A percentile compares a stretch with the other conserved stretches of the same genome.
phyloP scores from a whole-genome alignment of 2,329 filamentous ascomycete genomes.

The Tolypocladium inflatum region DNA sequence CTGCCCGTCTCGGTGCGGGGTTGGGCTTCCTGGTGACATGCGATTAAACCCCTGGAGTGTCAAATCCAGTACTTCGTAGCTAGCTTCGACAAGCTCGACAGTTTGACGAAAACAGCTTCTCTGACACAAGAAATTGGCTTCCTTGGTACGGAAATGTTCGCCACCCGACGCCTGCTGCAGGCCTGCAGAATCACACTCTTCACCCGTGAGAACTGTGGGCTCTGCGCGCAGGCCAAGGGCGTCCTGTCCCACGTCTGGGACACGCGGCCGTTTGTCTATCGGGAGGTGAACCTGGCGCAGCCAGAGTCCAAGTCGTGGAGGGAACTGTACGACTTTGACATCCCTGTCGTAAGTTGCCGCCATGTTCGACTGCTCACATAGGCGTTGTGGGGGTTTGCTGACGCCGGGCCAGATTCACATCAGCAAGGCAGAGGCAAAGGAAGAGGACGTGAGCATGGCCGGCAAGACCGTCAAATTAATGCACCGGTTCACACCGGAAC shows the following conservation, averaged over 20 bases:
- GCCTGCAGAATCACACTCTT: conserved; percentile 64
- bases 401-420: conserved; percentile 45
- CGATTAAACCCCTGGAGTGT: neutral
- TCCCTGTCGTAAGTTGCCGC: conserved; percentile 55
- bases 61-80: neutral
- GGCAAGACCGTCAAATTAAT: conserved; percentile 61
- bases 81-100: neutral
- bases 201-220: conserved; percentile 59
- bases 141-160: conserved; percentile 32
- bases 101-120: neutral
- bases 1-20: conserved; percentile 24
- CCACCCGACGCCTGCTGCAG: conserved; percentile 39
- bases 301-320: conserved; percentile 56
- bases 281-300: conserved; percentile 61
- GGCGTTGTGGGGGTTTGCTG: neutral
- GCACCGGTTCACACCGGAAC: conserved; percentile 62
- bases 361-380: no score
- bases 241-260: conserved; percentile 62
- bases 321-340: conserved; percentile 70
- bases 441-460: conserved; percentile 44
- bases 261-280: conserved; percentile 54
- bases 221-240: conserved; percentile 59
- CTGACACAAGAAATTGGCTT: no score
- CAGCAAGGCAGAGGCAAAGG: conserved; percentile 41
- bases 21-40: neutral